Evolutionary conservation across 2,329 filamentous ascomycete genomes (phyloP), one percentile per base, ranked within the genome.

Genomic region (Eutypa lata): DNA sequence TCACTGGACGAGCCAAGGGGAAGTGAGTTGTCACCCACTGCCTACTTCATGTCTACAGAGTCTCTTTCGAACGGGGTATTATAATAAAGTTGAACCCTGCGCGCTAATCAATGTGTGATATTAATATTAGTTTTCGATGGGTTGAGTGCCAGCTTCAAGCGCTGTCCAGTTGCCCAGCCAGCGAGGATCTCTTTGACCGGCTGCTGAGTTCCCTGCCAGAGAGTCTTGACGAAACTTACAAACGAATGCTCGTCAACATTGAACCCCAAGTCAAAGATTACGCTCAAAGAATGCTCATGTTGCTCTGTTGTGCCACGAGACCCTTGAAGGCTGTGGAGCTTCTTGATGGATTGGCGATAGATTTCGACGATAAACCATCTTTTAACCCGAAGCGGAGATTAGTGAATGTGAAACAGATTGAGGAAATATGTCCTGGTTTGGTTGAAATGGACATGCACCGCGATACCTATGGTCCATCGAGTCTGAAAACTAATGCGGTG

Each of bases 71-170:
- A n/a, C n/a, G n/a, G n/a, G n/a, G n/a, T n/a, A n/a, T n/a, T n/a
- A n/a, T n/a, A n/a, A n/a, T n/a, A n/a, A n/a, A n/a, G n/a, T n/a
- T n/a, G n/a, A n/a, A n/a, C n/a, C n/a, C n/a, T n/a, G n/a, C n/a
- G n/a, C n/a, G n/a, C n/a, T n/a, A n/a, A n/a, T n/a, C n/a, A n/a
- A n/a, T n/a, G n/a, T n/a, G n/a, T n/a, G n/a, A n/a, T n/a, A n/a
- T n/a, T n/a, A n/a, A n/a, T n/a, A n/a, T n/a, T n/a, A 72, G 66
- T 58, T 76, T 65, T 56, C 65, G 64, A 47, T 71, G 68, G 68
- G 69, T 68, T 1, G 63, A 65, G 38, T 71, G 68, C 48, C 67
- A 71, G 52, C 57, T 71, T 24, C 59, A 62, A 40, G 61, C 60
- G 42, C 51, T 72, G 1, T 52, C 52, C 3, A 22, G 49, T 18